Evolutionary conservation across 1,284 basidiomycete species (phyloP), one percentile per base, ranked within the genome.

Genomic region (Gastroboletus turbinatus): DNA sequence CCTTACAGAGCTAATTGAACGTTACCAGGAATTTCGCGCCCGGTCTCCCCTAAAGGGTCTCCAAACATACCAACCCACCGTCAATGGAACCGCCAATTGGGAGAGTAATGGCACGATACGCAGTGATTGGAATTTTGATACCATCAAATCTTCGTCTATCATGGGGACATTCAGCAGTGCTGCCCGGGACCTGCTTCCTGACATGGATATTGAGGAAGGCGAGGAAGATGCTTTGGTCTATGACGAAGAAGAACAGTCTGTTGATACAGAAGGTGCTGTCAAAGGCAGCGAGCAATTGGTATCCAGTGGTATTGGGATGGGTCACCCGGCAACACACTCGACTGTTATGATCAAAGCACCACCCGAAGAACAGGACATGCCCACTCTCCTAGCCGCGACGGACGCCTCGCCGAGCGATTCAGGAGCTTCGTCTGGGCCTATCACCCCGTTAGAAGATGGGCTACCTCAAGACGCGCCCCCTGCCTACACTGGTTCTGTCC

Each of bases 71-170:
- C 81, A 83, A 62, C 76, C 83, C 14, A 82, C 84, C 4, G 67
- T 84, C 43, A 77, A 79, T 52, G 82, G 81, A 59, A 82, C 76
- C 48, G 71, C 76, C 51, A 77, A 80, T 40, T 90, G 87, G 87
- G 88, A 90, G 59, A 72, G 71, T 44, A 83, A 80, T 57, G 81
- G 79, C 35, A 92, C 92, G 3, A 80, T 96, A 70, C 83, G 84
- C 66, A 94, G 90, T 67, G 93, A 95, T 60, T 98, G 95, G 96
- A 93, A 93, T 71, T 99, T 98, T 72, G 94, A 97, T 63, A 98
- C 94, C 1, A 78, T 96, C 63, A 87, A 83, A 60, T 83, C 87
- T 33, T 80, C 84, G 13, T 82, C 85, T 27, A 84, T 83, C 17
- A 85, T 90, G 84, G 88, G 88, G 47, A 86, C 87, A 3, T 83